Evolutionary conservation across 2,329 filamentous ascomycete genomes (phyloP), one percentile per base, ranked within the genome.

Genomic region (Xylariaceae sp.): DNA sequence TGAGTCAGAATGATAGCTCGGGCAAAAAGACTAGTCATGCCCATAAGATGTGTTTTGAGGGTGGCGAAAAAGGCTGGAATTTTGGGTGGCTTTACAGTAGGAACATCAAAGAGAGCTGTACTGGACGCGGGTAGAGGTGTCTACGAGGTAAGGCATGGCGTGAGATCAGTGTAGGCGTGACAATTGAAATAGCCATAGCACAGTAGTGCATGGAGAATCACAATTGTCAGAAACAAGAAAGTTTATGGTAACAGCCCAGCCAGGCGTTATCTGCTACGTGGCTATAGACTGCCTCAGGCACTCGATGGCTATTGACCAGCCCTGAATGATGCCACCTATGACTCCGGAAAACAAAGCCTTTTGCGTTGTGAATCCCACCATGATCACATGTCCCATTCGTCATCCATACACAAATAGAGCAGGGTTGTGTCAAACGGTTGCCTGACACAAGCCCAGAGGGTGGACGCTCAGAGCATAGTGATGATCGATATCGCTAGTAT

Each of bases 261-360:
- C 50, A 54, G 60, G 60, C 58, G 54, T 55, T 51, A 57, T 51
- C 55, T 59, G 55, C 22, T 28, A 28, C 53, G 38, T 56, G 62
- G 54, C 49, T 64, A 63, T 54, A 64, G 58, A 62, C 45, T 48
- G 34, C 13, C 57, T 51, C n/a, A 42, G 51, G 57, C 22, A 51
- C 58, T 58, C 55, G 57, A 22, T 22, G 19, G 45, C 50, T 45
- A 53, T 54, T 56, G 49, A 63, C 50, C 59, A 66, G 63, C 60
- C 63, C 62, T 51, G 42, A 59, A 61, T 52, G 61, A 65, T 63
- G 60, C 57, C 59, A 55, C 60, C 60, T 62, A 51, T 63, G 63
- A 68, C 64, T 67, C 64, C 62, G 52, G 60, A 66, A 53, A 58
- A 65, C 56, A 59, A 61, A 55, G 58, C 16, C 4, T 38, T 38